Evolutionary conservation across 2,329 filamentous ascomycete species (phyloP).

Genomic region (Cladophialophora psammophila): DNA sequence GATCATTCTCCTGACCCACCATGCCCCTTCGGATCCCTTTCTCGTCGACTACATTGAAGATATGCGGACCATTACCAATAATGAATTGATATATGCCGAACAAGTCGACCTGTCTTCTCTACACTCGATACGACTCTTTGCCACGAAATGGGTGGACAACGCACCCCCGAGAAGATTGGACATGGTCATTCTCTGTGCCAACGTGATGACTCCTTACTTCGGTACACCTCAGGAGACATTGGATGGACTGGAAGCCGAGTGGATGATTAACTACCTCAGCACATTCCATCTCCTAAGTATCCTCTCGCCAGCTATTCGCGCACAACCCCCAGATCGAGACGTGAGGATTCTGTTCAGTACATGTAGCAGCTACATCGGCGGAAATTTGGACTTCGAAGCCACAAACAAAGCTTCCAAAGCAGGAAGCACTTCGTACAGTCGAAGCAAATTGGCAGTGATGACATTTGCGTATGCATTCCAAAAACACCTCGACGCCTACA

Average conservation of each 20-base stretch:
- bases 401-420: slow-evolving; percentile 38
- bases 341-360: slow-evolving; percentile 86
- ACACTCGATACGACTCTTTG: slow-evolving; percentile 90
- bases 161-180: slow-evolving; percentile 86
- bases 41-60: slow-evolving; percentile 93
- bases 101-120: slow-evolving; percentile 88
- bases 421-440: slow-evolving; percentile 56
- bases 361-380: slow-evolving; percentile 86
- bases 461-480: slow-evolving; percentile 90
- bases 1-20: slow-evolving; percentile 85
- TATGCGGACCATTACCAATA: slow-evolving; percentile 75
- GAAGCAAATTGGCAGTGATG: slow-evolving; percentile 79
- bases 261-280: slow-evolving; percentile 93
- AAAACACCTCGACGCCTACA: slow-evolving; percentile 85
- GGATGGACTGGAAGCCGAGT: slow-evolving; percentile 86
- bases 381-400: slow-evolving; percentile 64
- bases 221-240: slow-evolving; percentile 66
- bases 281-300: slow-evolving; percentile 96
- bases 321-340: slow-evolving; percentile 92
- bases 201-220: slow-evolving; percentile 74
- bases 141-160: slow-evolving; percentile 98
- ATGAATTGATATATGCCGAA: slow-evolving; percentile 92
- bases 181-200: slow-evolving; percentile 87
- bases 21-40: slow-evolving; percentile 82
- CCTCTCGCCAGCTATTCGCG: slow-evolving; percentile 84